phyloP scores from a whole-genome alignment of 352 stramenopile species.

The Pseudoperonospora humuli region DNA sequence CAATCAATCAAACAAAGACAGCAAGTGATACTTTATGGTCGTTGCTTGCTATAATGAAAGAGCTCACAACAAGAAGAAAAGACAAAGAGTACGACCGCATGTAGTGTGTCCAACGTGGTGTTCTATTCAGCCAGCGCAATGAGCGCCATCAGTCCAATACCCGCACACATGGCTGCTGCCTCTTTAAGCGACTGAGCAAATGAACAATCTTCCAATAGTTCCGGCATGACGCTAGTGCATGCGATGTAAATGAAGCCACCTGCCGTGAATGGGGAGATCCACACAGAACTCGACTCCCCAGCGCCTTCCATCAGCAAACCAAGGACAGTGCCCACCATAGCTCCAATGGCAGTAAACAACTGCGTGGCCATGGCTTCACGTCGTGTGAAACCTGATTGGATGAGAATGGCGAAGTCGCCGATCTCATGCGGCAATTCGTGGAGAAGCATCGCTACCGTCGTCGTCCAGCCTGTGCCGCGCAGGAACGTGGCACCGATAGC shows the following conservation, averaged over 20 bases:
- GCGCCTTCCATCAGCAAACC: conserved; percentile 70
- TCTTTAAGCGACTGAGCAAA: conserved; percentile 66
- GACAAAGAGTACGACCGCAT: too few species aligned
- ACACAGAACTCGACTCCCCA: conserved; percentile 58
- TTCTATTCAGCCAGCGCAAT: conserved; percentile 66
- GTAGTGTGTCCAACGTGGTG: conserved; percentile 1
- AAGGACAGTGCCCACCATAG: conserved; percentile 85
- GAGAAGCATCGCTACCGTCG: conserved; percentile 82
- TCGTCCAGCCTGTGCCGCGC: conserved; percentile 69
- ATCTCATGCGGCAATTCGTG: conserved; percentile 91
- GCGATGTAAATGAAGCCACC: conserved; percentile 92
- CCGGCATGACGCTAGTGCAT: conserved; percentile 85
- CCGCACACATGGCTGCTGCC: conserved; percentile 50
- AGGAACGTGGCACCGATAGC: conserved; percentile 89
- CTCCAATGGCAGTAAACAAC: conserved; percentile 87
- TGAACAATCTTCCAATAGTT: conserved; percentile 84
- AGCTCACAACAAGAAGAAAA: background rate
- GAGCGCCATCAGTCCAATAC: conserved; percentile 70
- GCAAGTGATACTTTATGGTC: conserved; percentile 14
- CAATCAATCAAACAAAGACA: conserved; percentile 27
- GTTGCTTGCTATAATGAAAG: background rate
- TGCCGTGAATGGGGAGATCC: conserved; percentile 80
- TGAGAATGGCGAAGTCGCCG: conserved; percentile 88
- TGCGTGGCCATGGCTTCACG: conserved; percentile 87
- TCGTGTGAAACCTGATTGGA: conserved; percentile 86